Conservation (phyloP, 2,329 filamentous ascomycete genomes). For the Herpotrichia juniperi region DNA sequence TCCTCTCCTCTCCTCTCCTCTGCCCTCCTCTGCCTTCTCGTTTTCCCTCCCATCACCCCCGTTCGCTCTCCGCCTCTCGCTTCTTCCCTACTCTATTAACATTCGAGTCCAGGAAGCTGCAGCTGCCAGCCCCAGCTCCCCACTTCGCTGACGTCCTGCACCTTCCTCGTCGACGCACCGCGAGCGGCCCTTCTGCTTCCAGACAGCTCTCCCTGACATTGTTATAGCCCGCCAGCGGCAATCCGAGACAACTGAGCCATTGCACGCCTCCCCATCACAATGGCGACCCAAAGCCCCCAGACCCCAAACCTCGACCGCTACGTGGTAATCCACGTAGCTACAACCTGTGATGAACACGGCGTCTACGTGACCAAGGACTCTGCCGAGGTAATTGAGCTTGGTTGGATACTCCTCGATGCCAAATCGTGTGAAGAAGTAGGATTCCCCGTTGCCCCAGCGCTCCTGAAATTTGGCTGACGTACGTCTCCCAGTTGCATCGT, state of each 20-base stretch:
- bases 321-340: constrained; percentile 97
- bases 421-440: constrained; percentile 88
- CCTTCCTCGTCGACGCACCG: too few species aligned
- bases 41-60: neutral
- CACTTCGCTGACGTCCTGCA: constrained; percentile 27
- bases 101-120: neutral
- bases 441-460: constrained; percentile 13
- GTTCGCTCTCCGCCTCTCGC: neutral
- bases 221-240: neutral
- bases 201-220: neutral
- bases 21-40: neutral
- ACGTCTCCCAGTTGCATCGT: constrained; percentile 75
- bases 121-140: neutral
- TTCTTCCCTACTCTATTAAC: neutral
- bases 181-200: neutral
- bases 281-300: constrained; percentile 41
- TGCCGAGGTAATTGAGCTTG: constrained; percentile 97
- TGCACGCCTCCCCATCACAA: constrained; percentile 8
- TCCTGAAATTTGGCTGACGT: constrained; percentile 32
- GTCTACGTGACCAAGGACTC: constrained; percentile 99
- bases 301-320: constrained; percentile 79
- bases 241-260: neutral
- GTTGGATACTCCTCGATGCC: constrained; percentile 94
- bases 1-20: neutral
- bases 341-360: constrained; percentile 98